Evolutionary conservation across 192 early-diverging fungal species (phyloP).

Genomic region (Coemansia sp.): DNA sequence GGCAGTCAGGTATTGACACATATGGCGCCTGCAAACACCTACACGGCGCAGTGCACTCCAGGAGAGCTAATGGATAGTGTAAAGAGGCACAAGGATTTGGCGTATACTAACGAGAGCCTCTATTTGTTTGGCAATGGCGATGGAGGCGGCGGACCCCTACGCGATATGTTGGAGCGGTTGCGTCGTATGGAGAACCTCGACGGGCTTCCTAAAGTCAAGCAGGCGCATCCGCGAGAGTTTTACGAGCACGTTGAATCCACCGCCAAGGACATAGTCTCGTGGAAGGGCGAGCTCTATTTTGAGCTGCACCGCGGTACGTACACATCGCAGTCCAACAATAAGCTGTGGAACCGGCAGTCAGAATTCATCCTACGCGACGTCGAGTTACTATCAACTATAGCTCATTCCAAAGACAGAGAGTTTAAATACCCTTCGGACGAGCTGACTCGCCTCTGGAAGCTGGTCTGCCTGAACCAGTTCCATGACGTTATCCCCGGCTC

Average conservation of each 20-base stretch:
- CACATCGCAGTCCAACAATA: slow-evolving; percentile 85
- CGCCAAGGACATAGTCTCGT: slow-evolving; percentile 71
- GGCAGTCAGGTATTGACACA: slow-evolving; percentile 83
- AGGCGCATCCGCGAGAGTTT: slow-evolving; percentile 78
- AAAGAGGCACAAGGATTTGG: slow-evolving; percentile 84
- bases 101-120: slow-evolving; percentile 80
- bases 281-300: slow-evolving; percentile 98
- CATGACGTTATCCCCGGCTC: slow-evolving; percentile 96
- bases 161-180: slow-evolving; percentile 83
- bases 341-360: slow-evolving; percentile 80
- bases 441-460: slow-evolving; percentile 86
- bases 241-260: slow-evolving; percentile 77
- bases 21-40: slow-evolving; percentile 89
- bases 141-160: slow-evolving; percentile 90
- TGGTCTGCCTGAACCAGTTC: slow-evolving; percentile 92
- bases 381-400: slow-evolving; percentile 71
- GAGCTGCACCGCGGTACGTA: slow-evolving; percentile 98
- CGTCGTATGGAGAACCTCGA: slow-evolving; percentile 73
- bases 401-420: slow-evolving; percentile 18
- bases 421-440: slow-evolving; percentile 75
- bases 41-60: slow-evolving; percentile 67
- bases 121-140: slow-evolving; percentile 94
- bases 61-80: slow-evolving; percentile 68
- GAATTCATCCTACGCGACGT: slow-evolving; percentile 85
- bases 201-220: slow-evolving; percentile 72